phyloP scores from a whole-genome alignment of 306 rosid genomes.

The Alnus rubra region DNA sequence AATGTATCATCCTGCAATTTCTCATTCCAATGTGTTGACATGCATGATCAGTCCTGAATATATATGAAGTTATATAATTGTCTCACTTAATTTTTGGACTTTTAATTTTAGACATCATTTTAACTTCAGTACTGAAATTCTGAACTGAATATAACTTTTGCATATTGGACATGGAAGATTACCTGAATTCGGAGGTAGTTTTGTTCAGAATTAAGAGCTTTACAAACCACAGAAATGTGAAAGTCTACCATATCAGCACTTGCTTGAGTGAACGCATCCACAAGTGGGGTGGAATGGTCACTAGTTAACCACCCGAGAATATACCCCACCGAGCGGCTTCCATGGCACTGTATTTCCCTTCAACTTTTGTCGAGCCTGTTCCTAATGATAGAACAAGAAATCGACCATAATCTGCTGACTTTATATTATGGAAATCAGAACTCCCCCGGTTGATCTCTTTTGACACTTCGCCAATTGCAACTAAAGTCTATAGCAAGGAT shows the following conservation, averaged over 20 bases:
- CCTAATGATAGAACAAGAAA: slow-evolving; percentile 45
- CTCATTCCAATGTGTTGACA: neutral
- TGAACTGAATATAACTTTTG: too few species aligned
- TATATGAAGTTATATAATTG: too few species aligned
- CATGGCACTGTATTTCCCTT: slow-evolving; percentile 20
- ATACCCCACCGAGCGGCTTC: slow-evolving; percentile 44
- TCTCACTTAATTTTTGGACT: too few species aligned
- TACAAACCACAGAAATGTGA: slow-evolving; percentile 29
- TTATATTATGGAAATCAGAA: slow-evolving; percentile 37
- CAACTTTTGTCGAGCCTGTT: slow-evolving; percentile 40
- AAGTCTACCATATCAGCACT: slow-evolving; percentile 37
- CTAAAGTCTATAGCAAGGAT: slow-evolving; percentile 19
- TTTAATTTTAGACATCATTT: too few species aligned
- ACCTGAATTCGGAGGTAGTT: slow-evolving; percentile 36
- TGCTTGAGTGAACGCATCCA: slow-evolving; percentile 34
- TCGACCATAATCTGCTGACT: slow-evolving; percentile 31
- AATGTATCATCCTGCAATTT: slow-evolving; percentile 25
- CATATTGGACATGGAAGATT: too few species aligned
- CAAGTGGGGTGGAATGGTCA: slow-evolving; percentile 21
- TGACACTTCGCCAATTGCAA: slow-evolving; percentile 39
- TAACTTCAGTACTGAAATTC: too few species aligned
- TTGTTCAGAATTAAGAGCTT: slow-evolving; percentile 29
- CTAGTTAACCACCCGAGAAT: slow-evolving; percentile 30
- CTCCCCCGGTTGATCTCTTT: slow-evolving; percentile 27
- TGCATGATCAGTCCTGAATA: too few species aligned